Conservation (phyloP, 768 basidiomycete genomes). For the Psilocybe cyanescens region DNA sequence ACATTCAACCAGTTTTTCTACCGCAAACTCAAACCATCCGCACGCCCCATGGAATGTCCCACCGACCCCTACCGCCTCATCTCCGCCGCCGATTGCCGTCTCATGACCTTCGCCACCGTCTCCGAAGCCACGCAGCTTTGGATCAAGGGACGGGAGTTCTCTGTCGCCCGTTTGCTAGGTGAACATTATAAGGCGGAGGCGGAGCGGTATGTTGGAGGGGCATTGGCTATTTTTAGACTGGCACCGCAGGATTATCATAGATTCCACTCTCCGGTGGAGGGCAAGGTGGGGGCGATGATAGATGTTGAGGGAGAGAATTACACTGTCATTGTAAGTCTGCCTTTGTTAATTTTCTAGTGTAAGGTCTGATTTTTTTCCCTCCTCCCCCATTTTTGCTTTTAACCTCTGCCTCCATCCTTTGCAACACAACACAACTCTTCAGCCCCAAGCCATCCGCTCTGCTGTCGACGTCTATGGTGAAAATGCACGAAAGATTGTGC, state of each 20-base stretch:
- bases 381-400: neutral
- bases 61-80: constrained; percentile 81
- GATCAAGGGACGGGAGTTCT: constrained; percentile 98
- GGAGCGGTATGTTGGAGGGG: constrained; percentile 77
- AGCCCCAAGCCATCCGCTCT: constrained; percentile 94
- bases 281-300: constrained; percentile 80
- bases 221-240: constrained; percentile 86
- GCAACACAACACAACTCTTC: neutral
- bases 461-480: constrained; percentile 93
- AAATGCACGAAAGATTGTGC: constrained; percentile 90
- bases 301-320: constrained; percentile 93
- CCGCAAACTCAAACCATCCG: constrained; percentile 79
- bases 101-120: constrained; percentile 92
- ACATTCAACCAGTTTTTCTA: constrained; percentile 96
- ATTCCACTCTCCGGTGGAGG: constrained; percentile 88
- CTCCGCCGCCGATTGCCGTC: constrained; percentile 93
- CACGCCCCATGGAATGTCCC: constrained; percentile 74
- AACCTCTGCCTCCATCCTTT: neutral
- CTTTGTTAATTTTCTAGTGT: too few relatives aligned
- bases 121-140: constrained; percentile 86
- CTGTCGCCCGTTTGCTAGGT: constrained; percentile 77
- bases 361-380: too few relatives aligned
- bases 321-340: constrained; percentile 79
- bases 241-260: constrained; percentile 97
- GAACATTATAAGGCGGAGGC: constrained; percentile 72